Percentiles rank a stretch among this genome's conserved stretches.
These are phyloP conservation scores for Rugonectria rugulosa DNA, from an alignment of 2,329 filamentous ascomycete species.

Conservation along the genomic window DNA sequence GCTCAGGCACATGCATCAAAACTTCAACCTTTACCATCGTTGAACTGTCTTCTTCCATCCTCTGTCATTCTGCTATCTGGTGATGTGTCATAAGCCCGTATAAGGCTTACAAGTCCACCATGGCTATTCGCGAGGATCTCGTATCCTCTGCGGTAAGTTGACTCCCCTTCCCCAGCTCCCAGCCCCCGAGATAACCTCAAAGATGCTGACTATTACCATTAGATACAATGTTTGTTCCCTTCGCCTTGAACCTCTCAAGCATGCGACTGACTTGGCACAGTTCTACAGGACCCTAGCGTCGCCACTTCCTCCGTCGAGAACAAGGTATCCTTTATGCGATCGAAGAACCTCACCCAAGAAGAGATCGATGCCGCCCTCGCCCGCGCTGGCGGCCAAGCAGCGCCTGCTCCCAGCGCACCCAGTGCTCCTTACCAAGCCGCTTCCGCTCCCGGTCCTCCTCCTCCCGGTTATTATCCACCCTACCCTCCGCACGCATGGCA, in stretches of 20 bases:
- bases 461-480: slow-evolving; percentile 56
- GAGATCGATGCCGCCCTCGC: slow-evolving; percentile 88
- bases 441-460: slow-evolving; percentile 51
- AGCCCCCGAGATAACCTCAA: slow-evolving; percentile 1
- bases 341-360: slow-evolving; percentile 96
- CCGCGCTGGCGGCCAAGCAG: slow-evolving; percentile 70
- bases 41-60: slow-evolving; percentile 15
- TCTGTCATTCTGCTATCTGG: slow-evolving; percentile 21
- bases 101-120: slow-evolving; percentile 49
- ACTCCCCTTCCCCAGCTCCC: slow-evolving; percentile 13
- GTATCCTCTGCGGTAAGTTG: slow-evolving; percentile 77
- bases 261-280: slow-evolving; percentile 53
- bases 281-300: slow-evolving; percentile 94
- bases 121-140: slow-evolving; percentile 93
- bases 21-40: slow-evolving; percentile 24
- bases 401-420: slow-evolving; percentile 48
- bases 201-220: slow-evolving; percentile 26
- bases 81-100: slow-evolving; percentile 36
- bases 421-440: slow-evolving; percentile 54
- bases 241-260: background rate
- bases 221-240: slow-evolving; percentile 53
- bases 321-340: slow-evolving; percentile 89
- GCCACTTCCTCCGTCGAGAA: slow-evolving; percentile 90
- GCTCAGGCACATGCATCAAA: slow-evolving; percentile 43
- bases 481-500: slow-evolving; percentile 66